phyloP scores from a whole-genome alignment of 257 asterid genomes.

The Voacanga thouarsii region DNA sequence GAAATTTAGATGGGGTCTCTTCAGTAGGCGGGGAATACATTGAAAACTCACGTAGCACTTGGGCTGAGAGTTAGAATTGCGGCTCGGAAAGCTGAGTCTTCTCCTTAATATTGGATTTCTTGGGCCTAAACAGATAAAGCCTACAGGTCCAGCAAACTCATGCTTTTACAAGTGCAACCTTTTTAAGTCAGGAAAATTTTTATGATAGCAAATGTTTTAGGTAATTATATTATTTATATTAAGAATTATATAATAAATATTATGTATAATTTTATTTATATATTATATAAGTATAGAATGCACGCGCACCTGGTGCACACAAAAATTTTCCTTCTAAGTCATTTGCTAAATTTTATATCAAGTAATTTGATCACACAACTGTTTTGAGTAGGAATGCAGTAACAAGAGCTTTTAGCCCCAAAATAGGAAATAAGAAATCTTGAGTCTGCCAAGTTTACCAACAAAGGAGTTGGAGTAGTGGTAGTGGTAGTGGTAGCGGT shows the following conservation, averaged over 20 bases:
- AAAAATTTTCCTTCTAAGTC: too few species aligned
- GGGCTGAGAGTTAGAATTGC: constrained; percentile 1
- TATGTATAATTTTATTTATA: too few species aligned
- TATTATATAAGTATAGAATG: too few species aligned
- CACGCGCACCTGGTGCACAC: too few species aligned
- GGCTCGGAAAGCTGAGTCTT: constrained; percentile 14
- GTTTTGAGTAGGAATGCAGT: not conserved
- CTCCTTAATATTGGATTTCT: not conserved
- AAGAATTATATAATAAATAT: too few species aligned
- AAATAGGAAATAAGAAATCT: too few species aligned
- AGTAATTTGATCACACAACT: not conserved
- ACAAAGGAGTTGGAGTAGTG: too few species aligned
- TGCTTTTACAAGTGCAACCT: constrained; percentile 16
- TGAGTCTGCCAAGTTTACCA: too few species aligned
- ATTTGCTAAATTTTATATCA: constrained; percentile 10
- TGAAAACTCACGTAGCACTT: not conserved
- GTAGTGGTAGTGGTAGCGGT: too few species aligned
- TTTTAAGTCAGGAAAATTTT: too few species aligned
- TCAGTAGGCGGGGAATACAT: not conserved
- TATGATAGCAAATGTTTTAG: too few species aligned
- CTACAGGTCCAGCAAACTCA: not conserved
- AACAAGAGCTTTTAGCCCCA: not conserved
- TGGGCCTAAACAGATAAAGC: not conserved
- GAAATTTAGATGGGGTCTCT: not conserved
- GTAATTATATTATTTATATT: too few species aligned